Percentiles rank a stretch among this genome's conserved stretches.
Conservation (phyloP, 164 flowering plant species). For the Stephania yunnanensis region DNA sequence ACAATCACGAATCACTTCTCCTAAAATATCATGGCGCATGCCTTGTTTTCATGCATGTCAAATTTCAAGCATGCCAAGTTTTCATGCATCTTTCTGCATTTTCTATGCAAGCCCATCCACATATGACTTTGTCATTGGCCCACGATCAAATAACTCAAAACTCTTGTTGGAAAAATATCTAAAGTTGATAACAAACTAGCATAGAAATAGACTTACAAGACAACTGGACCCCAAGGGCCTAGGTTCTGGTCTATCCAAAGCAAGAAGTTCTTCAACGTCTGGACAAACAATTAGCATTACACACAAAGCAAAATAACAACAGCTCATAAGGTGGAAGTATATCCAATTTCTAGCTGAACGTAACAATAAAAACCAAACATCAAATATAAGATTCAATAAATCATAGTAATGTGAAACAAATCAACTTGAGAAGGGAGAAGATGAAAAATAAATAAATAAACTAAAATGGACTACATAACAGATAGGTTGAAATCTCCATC, state of each 20-base stretch:
- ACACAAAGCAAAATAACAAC: neutral
- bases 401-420: neutral
- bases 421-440: neutral
- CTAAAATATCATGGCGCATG: neutral
- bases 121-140: too few relatives aligned
- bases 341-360: neutral
- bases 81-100: too few relatives aligned
- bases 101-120: too few relatives aligned
- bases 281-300: slow-evolving; percentile 17
- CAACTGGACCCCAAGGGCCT: slow-evolving; percentile 92
- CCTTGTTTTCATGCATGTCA: too few relatives aligned
- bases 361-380: neutral
- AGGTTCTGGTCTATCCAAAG: slow-evolving; percentile 66
- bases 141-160: too few relatives aligned
- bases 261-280: slow-evolving; percentile 76
- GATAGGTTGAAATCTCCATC: neutral
- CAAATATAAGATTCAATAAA: neutral
- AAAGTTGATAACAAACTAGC: neutral
- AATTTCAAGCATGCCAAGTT: too few relatives aligned
- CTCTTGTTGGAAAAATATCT: too few relatives aligned
- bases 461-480: neutral
- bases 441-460: neutral
- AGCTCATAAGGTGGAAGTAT: neutral
- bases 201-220: slow-evolving; percentile 49
- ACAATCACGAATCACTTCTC: neutral